Percentiles rank a stretch among this genome's conserved stretches.
Conservation (phyloP, 176 grass and related monocot species). For the Canna indica region DNA sequence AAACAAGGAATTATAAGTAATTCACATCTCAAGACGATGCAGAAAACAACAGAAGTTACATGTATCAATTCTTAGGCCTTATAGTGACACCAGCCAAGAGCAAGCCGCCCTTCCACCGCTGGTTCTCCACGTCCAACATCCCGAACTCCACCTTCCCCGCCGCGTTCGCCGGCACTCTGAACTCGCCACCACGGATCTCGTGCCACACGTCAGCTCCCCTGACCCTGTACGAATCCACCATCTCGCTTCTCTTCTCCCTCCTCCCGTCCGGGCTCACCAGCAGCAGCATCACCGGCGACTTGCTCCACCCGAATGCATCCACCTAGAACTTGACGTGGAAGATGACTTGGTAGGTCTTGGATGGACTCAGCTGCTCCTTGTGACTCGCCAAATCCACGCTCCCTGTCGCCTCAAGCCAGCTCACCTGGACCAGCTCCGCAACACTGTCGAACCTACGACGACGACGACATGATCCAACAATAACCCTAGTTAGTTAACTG, state of each 20-base stretch:
- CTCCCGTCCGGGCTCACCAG: background rate
- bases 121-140: too few relatives aligned
- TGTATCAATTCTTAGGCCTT: too few relatives aligned
- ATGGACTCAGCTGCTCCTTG: background rate
- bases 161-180: too few relatives aligned
- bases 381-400: background rate
- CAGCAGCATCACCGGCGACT: background rate
- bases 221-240: background rate
- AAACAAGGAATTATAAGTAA: too few relatives aligned
- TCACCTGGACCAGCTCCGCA: background rate
- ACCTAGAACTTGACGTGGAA: background rate
- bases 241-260: background rate
- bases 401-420: background rate
- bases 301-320: conserved; percentile 3
- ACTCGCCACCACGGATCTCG: background rate
- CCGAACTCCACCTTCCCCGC: too few relatives aligned
- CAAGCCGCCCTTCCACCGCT: too few relatives aligned
- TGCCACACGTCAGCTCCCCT: background rate
- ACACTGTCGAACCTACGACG: background rate
- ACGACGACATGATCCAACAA: too few relatives aligned
- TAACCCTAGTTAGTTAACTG: too few relatives aligned
- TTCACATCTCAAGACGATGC: too few relatives aligned
- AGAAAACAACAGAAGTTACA: too few relatives aligned
- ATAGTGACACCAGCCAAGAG: too few relatives aligned
- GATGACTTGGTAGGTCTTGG: background rate